phyloP scores from a whole-genome alignment of 2,329 filamentous ascomycete species.

The Tympanopsis confertula region DNA sequence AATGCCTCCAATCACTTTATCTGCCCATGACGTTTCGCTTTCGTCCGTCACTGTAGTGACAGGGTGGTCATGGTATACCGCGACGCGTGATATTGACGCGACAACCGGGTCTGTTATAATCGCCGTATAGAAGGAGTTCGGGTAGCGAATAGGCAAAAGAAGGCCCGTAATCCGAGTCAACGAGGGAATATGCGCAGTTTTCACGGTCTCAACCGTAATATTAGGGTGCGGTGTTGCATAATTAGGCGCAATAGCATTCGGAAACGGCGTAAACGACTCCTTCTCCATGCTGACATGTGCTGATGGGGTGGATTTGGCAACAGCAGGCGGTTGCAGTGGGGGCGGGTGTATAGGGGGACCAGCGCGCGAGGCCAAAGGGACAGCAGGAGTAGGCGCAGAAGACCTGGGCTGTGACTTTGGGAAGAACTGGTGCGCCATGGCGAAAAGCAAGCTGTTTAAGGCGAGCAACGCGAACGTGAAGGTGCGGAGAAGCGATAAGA shows the following conservation, averaged over 20 bases:
- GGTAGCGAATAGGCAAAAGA: conserved; percentile 49
- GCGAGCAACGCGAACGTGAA: background rate
- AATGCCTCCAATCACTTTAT: conserved; percentile 33
- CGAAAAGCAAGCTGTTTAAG: background rate
- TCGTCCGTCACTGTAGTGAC: conserved; percentile 12
- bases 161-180: conserved; percentile 45
- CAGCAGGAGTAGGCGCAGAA: background rate
- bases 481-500: conserved; percentile 11
- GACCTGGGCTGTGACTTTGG: conserved; percentile 14
- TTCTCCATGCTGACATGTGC: background rate
- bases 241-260: conserved; percentile 6
- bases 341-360: conserved; percentile 17
- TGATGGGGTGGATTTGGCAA: background rate
- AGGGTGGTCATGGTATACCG: conserved; percentile 38
- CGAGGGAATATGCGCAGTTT: conserved; percentile 37
- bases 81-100: conserved; percentile 43
- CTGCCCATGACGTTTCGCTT: conserved; percentile 12
- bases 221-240: conserved; percentile 27
- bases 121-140: conserved; percentile 46
- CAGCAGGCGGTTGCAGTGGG: conserved; percentile 12
- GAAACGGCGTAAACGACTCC: conserved; percentile 10
- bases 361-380: conserved; percentile 5
- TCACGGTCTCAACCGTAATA: conserved; percentile 38
- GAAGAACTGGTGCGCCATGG: conserved; percentile 23
- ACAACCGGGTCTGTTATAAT: conserved; percentile 40